phyloP scores from a whole-genome alignment of 495 filamentous ascomycete genomes.

The Penicillium roqueforti region DNA sequence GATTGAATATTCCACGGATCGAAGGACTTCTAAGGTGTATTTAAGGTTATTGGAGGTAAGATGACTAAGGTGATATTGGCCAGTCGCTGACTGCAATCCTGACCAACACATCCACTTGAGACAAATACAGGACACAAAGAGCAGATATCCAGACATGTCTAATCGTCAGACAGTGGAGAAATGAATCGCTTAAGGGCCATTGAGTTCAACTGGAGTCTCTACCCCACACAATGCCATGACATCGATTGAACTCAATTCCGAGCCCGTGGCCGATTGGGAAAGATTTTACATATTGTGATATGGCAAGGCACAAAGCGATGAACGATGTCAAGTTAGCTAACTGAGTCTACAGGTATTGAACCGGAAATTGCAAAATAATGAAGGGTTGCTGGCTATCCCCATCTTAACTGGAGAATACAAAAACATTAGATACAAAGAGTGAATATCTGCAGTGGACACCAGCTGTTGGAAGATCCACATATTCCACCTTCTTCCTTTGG shows the following conservation, averaged over 20 bases:
- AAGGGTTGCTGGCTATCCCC: neutral
- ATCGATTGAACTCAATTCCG: constrained; percentile 2
- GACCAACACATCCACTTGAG: neutral
- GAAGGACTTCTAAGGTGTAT: neutral
- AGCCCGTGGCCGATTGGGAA: neutral
- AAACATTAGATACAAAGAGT: neutral
- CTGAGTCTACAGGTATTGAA: neutral
- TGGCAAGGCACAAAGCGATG: neutral
- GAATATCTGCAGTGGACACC: constrained; percentile 14
- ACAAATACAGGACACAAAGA: neutral
- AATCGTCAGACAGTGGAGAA: neutral
- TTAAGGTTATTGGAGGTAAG: constrained; percentile 2
- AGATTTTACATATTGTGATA: neutral
- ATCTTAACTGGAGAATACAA: neutral
- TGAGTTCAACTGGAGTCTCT: neutral
- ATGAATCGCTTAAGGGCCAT: neutral
- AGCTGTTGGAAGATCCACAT: constrained; percentile 15
- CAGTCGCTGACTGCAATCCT: neutral
- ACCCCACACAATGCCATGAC: constrained; percentile 5
- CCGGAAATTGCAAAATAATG: neutral
- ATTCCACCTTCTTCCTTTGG: neutral
- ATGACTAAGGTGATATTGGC: neutral
- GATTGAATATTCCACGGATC: neutral
- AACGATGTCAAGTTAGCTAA: no score
- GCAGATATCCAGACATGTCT: neutral